These are phyloP conservation scores for Tuber magnatum DNA, from an alignment of 495 filamentous ascomycete genomes.

Conservation along the genomic window DNA sequence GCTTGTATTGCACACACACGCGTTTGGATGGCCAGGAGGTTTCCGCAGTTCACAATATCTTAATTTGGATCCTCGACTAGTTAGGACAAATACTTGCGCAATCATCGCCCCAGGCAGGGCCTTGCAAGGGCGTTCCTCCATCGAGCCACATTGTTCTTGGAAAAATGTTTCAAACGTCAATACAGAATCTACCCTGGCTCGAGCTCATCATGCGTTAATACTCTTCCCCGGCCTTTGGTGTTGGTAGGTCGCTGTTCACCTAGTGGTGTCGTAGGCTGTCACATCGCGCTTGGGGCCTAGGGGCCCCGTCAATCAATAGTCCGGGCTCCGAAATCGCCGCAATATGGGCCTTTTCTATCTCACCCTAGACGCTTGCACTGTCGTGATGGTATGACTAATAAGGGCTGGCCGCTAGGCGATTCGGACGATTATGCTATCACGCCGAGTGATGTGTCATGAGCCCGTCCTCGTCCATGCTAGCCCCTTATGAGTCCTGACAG, in stretches of 20 bases:
- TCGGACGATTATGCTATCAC: not conserved
- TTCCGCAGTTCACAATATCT: not conserved
- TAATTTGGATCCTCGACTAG: not conserved
- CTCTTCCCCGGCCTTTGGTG: not conserved
- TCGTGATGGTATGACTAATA: not conserved
- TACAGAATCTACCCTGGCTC: not conserved
- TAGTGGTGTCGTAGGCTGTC: not conserved
- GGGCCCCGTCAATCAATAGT: not conserved
- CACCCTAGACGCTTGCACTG: not conserved
- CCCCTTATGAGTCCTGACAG: not conserved
- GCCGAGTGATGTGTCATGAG: slow-evolving; percentile 31
- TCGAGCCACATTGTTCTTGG: not conserved
- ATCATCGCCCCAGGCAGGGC: not conserved
- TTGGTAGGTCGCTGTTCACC: not conserved
- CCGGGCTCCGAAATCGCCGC: not conserved
- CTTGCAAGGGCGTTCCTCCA: not conserved
- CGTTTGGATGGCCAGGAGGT: not conserved
- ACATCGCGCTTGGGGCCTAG: not conserved
- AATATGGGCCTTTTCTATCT: not conserved
- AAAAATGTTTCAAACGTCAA: not conserved
- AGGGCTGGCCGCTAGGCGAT: not conserved
- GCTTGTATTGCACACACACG: not conserved
- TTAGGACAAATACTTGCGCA: not conserved
- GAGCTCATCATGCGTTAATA: not conserved
- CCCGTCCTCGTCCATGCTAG: slow-evolving; percentile 18